Evolutionary conservation across 2,329 filamentous ascomycete genomes (phyloP).

Genomic region (Aquanectria penicillioides): DNA sequence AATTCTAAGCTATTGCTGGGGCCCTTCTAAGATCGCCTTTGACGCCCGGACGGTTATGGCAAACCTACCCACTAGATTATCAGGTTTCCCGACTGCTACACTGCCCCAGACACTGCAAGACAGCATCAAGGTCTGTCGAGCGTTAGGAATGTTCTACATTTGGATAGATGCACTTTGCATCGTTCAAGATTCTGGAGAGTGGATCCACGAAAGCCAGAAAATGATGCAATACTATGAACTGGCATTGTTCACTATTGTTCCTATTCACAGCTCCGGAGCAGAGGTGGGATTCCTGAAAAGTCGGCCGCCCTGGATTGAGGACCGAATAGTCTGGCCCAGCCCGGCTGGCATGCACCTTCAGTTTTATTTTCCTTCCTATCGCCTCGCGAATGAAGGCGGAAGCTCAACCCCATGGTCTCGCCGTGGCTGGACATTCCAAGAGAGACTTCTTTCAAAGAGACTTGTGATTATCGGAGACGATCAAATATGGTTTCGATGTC

Average conservation of each 20-base stretch:
- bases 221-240: constrained; percentile 24
- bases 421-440: constrained; percentile 8
- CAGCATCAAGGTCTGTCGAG: background rate
- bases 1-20: constrained; percentile 11
- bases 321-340: background rate
- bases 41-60: background rate
- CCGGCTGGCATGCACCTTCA: background rate
- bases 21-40: background rate
- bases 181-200: constrained; percentile 9
- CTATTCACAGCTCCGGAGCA: background rate
- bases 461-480: background rate
- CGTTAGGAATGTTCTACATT: background rate
- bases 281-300: background rate
- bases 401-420: background rate
- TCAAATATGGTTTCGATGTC: background rate
- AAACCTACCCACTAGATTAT: background rate
- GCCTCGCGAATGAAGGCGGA: background rate
- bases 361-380: background rate
- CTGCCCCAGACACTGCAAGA: constrained; percentile 3
- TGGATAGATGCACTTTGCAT: constrained; percentile 12
- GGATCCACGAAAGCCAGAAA: constrained; percentile 10
- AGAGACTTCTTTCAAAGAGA: background rate
- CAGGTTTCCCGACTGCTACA: background rate
- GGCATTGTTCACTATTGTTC: constrained; percentile 9
- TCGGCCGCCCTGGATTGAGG: background rate